These are phyloP conservation scores for Sequoia sempervirens DNA, from an alignment of 75 land plant species.

Conservation along the genomic window DNA sequence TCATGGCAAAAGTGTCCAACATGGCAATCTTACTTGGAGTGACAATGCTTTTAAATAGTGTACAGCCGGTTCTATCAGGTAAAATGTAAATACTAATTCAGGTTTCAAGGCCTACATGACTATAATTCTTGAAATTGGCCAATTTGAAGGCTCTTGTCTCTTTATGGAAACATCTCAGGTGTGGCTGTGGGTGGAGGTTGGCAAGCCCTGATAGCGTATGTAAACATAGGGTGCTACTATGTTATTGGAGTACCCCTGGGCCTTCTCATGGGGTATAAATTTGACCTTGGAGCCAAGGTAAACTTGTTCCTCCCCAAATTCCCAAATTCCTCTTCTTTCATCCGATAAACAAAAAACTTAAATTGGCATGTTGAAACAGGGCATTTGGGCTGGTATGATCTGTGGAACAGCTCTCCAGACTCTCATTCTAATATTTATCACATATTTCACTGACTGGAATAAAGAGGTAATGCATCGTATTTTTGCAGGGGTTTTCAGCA, in stretches of 20 bases:
- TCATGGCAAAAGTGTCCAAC: constrained; percentile 34
- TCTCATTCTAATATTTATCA: constrained; percentile 13
- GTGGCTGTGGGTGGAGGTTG: constrained; percentile 10
- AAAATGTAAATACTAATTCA: background rate
- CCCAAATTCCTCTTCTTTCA: background rate
- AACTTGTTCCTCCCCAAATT: background rate
- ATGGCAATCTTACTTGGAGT: constrained; percentile 49
- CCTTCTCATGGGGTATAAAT: constrained; percentile 5
- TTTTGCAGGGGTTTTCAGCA: background rate
- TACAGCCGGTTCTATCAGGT: constrained; percentile 80
- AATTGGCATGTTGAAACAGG: constrained; percentile 11
- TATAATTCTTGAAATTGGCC: background rate
- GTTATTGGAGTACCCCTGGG: constrained; percentile 1
- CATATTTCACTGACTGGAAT: constrained; percentile 33
- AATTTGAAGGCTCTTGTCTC: background rate
- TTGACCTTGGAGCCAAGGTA: constrained; percentile 4
- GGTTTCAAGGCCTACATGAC: background rate
- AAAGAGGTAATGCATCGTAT: constrained; percentile 22
- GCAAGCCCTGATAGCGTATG: constrained; percentile 2
- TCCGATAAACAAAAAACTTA: background rate
- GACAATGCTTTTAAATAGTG: constrained; percentile 59
- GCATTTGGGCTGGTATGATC: constrained; percentile 53
- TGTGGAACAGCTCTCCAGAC: constrained; percentile 37
- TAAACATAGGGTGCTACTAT: constrained; percentile 10
- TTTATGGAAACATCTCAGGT: background rate